These are phyloP conservation scores for Fraxinus quadrangulata DNA, from an alignment of 257 asterid genomes.

Conservation along the genomic window DNA sequence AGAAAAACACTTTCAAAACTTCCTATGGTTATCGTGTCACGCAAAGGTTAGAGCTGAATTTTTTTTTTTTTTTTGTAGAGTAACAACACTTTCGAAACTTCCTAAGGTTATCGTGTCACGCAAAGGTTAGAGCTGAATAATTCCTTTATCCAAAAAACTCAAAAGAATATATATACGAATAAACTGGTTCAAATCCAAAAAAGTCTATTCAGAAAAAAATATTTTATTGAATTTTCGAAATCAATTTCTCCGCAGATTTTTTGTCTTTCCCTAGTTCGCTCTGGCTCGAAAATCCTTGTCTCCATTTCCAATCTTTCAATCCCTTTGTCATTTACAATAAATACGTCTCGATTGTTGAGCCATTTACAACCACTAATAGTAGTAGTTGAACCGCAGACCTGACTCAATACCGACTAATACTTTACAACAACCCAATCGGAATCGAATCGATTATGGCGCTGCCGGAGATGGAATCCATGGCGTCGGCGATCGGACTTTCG, in stretches of 20 bases:
- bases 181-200: neutral
- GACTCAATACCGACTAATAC: neutral
- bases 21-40: too few relatives aligned
- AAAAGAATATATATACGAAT: neutral
- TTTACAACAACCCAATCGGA: conserved; percentile 9
- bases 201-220: neutral
- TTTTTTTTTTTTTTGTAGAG: neutral
- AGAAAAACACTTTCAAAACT: too few relatives aligned
- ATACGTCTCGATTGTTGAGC: conserved; percentile 5
- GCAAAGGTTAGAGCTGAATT: too few relatives aligned
- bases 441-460: conserved; percentile 48
- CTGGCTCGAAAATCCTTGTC: neutral
- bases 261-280: conserved; percentile 6
- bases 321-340: conserved; percentile 12
- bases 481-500: conserved; percentile 85
- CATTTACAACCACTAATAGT: conserved; percentile 8
- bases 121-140: neutral
- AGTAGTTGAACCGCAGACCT: conserved; percentile 3
- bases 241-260: neutral
- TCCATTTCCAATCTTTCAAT: neutral
- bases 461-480: conserved; percentile 87
- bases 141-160: neutral
- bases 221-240: neutral
- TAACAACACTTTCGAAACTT: neutral
- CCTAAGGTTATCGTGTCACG: neutral